Base-by-base conservation (phyloP, 768 basidiomycete species). In the Xerocomus brunneocitrinus region DNA sequence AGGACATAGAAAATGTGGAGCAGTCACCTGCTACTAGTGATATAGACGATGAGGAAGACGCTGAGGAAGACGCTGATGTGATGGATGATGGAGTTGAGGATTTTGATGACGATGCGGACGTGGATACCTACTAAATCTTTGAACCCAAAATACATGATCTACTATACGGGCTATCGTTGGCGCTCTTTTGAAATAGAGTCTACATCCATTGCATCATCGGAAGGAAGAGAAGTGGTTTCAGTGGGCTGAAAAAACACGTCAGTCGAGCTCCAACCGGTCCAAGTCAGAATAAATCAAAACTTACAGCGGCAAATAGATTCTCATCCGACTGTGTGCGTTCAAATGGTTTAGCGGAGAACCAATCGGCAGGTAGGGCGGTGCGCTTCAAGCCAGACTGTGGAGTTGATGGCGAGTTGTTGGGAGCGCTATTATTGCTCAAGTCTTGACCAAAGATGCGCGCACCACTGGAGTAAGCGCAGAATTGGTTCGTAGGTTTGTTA, bases 181-280 rank as follows among this genome's bases (percentile, higher is more conserved):
- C n/a, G n/a, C n/a, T n/a, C n/a, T n/a, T n/a, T n/a, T n/a, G 80
- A 80, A 47, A 62, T 63, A 16, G 79, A 76, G 64, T 92, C 90
- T 32, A 91, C 78, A 58, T 92, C 90, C 90, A 91, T 92, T 30
- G 83, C 85, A 67, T 89, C 78, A 60, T 82, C 80, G 40, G 71
- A 72, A 28, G 78, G 75, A 25, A 74, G 64, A 47, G 79, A 78
- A 8, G 73, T 70, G 41, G 70, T 65, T 55, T 71, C 69, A 16
- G 39, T 14, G 14, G 73, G 71, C 73, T 76, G 52, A n/a, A 47
- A 31, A 35, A 31, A 28, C 30, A 5, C 34, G 32, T 67, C 9
- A 71, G 64, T 41, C 41, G 41, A 10, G n/a, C n/a, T 22, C 30
- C 32, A 39, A 35, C 12, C 14, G 32, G 32, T 12, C 43, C n/a